phyloP scores from a whole-genome alignment of 495 filamentous ascomycete species.

The Annulohypoxylon maeteangense region DNA sequence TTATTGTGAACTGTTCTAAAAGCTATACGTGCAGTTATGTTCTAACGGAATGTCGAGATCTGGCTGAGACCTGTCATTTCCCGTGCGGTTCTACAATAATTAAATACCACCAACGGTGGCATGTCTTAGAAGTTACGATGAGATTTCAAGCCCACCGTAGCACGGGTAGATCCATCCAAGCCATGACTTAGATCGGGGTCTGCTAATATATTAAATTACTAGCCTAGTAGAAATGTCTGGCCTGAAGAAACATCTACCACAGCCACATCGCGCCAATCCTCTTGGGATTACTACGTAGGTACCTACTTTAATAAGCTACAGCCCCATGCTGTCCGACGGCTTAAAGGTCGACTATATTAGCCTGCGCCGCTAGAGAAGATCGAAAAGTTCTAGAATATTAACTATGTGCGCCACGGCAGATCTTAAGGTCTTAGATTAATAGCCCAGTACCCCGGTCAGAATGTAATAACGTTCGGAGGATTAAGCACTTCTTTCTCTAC shows the following conservation, averaged over 20 bases:
- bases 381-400: constrained; percentile 40
- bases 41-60: neutral
- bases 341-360: neutral
- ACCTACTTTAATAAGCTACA: neutral
- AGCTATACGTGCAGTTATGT: neutral
- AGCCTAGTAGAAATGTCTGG: too few species aligned
- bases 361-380: constrained; percentile 15
- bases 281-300: neutral
- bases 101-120: constrained; percentile 3
- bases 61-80: constrained; percentile 2
- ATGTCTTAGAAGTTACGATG: constrained; percentile 1
- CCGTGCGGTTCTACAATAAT: constrained; percentile 2
- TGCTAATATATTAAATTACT: constrained; percentile 3
- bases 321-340: constrained; percentile 17
- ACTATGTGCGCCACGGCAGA: constrained; percentile 7
- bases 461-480: neutral
- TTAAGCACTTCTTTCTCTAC: neutral
- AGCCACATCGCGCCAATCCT: constrained; percentile 31
- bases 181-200: constrained; percentile 21
- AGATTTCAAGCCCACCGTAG: constrained; percentile 4
- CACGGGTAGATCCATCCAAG: constrained; percentile 14
- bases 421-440: neutral
- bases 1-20: neutral
- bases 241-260: constrained; percentile 9
- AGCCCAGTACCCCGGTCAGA: neutral